Conservation (phyloP, 257 asterid genomes). For the Salvia hispanica region DNA sequence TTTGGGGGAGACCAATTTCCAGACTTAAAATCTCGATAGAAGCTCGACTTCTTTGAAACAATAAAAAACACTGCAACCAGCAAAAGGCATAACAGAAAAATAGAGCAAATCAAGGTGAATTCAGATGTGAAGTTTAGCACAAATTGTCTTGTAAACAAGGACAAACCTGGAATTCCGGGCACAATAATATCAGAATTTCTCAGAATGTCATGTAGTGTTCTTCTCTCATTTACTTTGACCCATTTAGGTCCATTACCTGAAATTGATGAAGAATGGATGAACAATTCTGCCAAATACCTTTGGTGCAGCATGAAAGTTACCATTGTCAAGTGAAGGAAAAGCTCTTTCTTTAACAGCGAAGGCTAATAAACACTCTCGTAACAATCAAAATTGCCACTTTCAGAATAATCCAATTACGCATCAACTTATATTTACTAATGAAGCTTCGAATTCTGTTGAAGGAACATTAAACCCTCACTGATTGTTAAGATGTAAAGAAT, state of each 20-base stretch:
- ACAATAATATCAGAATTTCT: constrained; percentile 56
- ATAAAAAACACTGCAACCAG: constrained; percentile 63
- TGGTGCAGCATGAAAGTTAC: not conserved
- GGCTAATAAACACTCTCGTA: no score
- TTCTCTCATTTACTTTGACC: constrained; percentile 69
- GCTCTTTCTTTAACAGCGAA: not conserved
- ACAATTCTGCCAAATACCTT: constrained; percentile 5
- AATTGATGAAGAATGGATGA: constrained; percentile 10
- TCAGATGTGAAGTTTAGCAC: constrained; percentile 3
- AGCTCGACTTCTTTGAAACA: constrained; percentile 70
- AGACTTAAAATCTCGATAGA: constrained; percentile 67
- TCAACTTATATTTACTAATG: no score
- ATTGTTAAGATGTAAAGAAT: constrained; percentile 7
- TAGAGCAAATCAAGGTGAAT: constrained; percentile 21
- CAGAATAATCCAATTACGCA: not conserved
- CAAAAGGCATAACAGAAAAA: constrained; percentile 17
- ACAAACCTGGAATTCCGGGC: constrained; percentile 88
- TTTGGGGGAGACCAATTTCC: constrained; percentile 79
- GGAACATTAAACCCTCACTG: no score
- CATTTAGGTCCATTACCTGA: constrained; percentile 59
- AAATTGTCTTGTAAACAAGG: not conserved
- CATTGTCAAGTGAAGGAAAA: not conserved
- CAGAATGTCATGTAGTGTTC: constrained; percentile 66
- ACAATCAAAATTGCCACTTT: not conserved
- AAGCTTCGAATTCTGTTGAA: no score